These are phyloP conservation scores for Bretschneidera sinensis DNA, from an alignment of 345 rosid species.

Conservation along the genomic window DNA sequence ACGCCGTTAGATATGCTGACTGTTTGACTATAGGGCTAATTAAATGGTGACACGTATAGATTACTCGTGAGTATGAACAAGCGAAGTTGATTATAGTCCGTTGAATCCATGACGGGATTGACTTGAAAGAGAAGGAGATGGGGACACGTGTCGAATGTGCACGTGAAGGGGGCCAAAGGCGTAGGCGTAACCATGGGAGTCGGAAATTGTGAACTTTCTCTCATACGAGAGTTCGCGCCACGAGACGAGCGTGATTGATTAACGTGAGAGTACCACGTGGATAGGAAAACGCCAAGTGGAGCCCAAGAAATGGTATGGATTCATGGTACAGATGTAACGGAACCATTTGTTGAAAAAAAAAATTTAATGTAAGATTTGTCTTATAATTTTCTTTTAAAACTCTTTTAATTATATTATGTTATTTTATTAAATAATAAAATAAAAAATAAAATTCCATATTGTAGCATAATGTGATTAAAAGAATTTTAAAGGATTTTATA, in stretches of 20 bases:
- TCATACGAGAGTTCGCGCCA: conserved; percentile 18
- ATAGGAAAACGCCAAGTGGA: conserved; percentile 4
- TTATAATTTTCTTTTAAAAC: no score
- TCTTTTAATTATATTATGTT: no score
- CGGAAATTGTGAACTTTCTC: conserved; percentile 7
- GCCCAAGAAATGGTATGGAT: conserved; percentile 11
- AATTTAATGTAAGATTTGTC: no score
- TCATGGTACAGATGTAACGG: no score
- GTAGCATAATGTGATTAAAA: neutral
- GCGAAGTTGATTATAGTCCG: conserved; percentile 29
- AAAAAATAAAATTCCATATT: neutral
- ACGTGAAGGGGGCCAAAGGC: no score
- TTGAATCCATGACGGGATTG: neutral
- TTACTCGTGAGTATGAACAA: no score
- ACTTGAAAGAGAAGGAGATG: neutral
- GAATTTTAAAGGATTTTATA: no score
- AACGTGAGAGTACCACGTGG: conserved; percentile 28
- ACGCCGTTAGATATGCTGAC: conserved; percentile 44
- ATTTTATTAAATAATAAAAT: neutral
- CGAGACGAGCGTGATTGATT: conserved; percentile 27
- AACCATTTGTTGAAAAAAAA: no score
- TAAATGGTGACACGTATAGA: conserved; percentile 36
- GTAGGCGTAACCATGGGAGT: no score
- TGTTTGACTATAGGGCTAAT: conserved; percentile 18
- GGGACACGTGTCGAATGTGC: neutral